These are phyloP conservation scores for Lactarius sp. DNA, from an alignment of 768 basidiomycete species.

Conservation along the genomic window DNA sequence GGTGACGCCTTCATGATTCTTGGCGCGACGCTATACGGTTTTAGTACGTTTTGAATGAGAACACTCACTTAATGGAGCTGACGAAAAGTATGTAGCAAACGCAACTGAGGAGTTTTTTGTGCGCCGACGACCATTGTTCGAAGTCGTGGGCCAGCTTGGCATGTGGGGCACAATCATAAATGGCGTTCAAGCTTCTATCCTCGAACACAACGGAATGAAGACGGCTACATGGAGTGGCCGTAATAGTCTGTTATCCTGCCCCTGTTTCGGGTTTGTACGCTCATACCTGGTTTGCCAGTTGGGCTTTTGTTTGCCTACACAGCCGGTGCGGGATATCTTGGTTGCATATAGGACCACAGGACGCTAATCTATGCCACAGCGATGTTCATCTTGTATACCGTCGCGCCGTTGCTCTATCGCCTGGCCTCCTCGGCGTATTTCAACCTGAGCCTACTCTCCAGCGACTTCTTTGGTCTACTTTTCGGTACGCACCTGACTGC, in stretches of 20 bases:
- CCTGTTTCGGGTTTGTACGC: background rate
- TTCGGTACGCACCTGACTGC: conserved; percentile 44
- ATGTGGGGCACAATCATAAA: conserved; percentile 82
- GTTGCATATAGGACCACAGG: background rate
- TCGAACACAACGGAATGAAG: conserved; percentile 67
- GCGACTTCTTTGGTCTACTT: conserved; percentile 82
- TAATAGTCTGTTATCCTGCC: conserved; percentile 47
- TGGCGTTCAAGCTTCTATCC: conserved; percentile 66
- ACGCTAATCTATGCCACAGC: conserved; percentile 36
- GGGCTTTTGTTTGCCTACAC: conserved; percentile 52
- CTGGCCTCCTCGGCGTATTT: conserved; percentile 82
- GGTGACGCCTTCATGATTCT: conserved; percentile 86
- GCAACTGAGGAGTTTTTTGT: conserved; percentile 89
- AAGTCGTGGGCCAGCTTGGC: conserved; percentile 83
- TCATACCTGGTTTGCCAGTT: conserved; percentile 33
- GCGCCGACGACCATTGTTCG: conserved; percentile 71
- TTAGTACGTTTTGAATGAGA: conserved; percentile 51
- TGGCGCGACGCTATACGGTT: conserved; percentile 81
- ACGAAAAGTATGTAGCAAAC: conserved; percentile 48
- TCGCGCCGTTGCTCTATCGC: conserved; percentile 81
- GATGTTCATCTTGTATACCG: conserved; percentile 81
- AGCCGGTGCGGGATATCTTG: conserved; percentile 31
- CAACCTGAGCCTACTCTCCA: conserved; percentile 80
- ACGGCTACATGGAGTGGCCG: conserved; percentile 66
- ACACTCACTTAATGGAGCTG: background rate